Conservation (phyloP, 345 rosid genomes). For the thale cress (Arabidopsis thaliana) region TAIR10.1 NC_003071.7:8702001-8702500, state of each 20-base stretch:
- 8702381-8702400: conserved; percentile 29
- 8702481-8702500: background rate
- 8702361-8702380: conserved; percentile 17
- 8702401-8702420: conserved; percentile 33
- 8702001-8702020: background rate
- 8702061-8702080: conserved; percentile 4
- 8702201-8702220: conserved; percentile 32
- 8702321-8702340: background rate
- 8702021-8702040: conserved; percentile 33
- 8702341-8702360: background rate
- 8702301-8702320: background rate
- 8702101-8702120: conserved; percentile 5
- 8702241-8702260: background rate
- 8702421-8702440: conserved; percentile 4
- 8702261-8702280: conserved; percentile 44
- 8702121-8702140: background rate
- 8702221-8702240: background rate
- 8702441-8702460: background rate
- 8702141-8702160: conserved; percentile 15
- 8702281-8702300: background rate
- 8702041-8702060: background rate
- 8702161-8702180: conserved; percentile 36
- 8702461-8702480: background rate
- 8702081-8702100: background rate
- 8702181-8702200: conserved; percentile 19